Base-by-base conservation (phyloP, 164 flowering plant genomes). In the Nelumbo lutea region DNA sequence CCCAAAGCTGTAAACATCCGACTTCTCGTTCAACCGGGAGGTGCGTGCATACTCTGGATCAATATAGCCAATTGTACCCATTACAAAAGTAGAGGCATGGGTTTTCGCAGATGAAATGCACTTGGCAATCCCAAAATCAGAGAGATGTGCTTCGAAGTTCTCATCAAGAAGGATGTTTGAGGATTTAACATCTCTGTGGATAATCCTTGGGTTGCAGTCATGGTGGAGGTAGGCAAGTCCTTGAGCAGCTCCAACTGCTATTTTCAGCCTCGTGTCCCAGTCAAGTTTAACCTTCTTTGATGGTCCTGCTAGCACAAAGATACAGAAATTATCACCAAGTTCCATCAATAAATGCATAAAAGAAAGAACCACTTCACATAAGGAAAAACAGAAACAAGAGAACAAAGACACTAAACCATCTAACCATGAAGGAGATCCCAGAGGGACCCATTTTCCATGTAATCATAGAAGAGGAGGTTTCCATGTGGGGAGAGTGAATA, bases 1-100 rank as follows among this genome's bases (percentile, higher is more conserved):
- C n/a, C 97, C 98, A 73, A 90, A 95, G 80, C 98, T 95, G 68
- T 95, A 95, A 8, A 95, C 91, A 79, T 95, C 97, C 0, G 98
- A 95, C 56, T 91, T 95, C 66, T 92, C 97, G 68, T 71, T 95
- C 1, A 95, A 82, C 39, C 94, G 75, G 39, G 96, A 90, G 62
- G 96, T 95, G 9, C 91, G 76, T 6, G 98, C 98, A 82, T 95
- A 95, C 70, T 90, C 98, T 0, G 98, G 98, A 52, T 95, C 98
- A 59, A 95, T 95, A 73, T 95, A 95, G 56, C 98, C 97, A 53
- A 95, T 90, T 39, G 98, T 95, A 42, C 98, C 97, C 72, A 95
- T 76, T 59, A 95, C 92, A 75, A 67, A 87, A 3, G 97, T 95
- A 3, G 97, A 92, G 3, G 97, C 89, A 78, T 95, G 93, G 8